Percentiles rank a stretch among this genome's conserved stretches.
These are phyloP conservation scores for Neurospora sublineolata DNA, from an alignment of 495 filamentous ascomycete genomes.

Conservation along the genomic window DNA sequence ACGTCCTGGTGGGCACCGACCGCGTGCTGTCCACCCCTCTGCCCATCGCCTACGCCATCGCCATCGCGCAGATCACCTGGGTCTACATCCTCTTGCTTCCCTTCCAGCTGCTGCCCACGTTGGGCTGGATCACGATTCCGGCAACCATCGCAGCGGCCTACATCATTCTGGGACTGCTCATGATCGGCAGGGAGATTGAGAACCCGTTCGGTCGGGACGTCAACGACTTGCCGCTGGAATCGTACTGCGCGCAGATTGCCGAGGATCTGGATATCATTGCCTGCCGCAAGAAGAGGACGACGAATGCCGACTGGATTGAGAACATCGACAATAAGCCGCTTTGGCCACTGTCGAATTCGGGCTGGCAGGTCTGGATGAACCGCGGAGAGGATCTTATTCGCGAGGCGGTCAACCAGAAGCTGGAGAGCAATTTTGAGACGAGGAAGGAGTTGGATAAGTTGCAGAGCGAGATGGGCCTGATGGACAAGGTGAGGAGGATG, in stretches of 20 bases:
- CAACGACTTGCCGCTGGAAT: conserved; percentile 73
- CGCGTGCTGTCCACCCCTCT: conserved; percentile 77
- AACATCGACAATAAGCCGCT: conserved; percentile 51
- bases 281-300: conserved; percentile 38
- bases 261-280: conserved; percentile 66
- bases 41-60: conserved; percentile 74
- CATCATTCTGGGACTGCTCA: conserved; percentile 80
- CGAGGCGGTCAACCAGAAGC: conserved; percentile 27
- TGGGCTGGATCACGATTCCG: conserved; percentile 73
- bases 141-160: conserved; percentile 69
- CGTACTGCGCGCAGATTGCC: conserved; percentile 61
- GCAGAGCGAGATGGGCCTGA: not conserved
- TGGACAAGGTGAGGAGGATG: not conserved
- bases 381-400: conserved; percentile 39
- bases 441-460: conserved; percentile 11
- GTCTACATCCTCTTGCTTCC: conserved; percentile 74
- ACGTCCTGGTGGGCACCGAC: conserved; percentile 63
- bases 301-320: conserved; percentile 45
- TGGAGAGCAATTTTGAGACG: conserved; percentile 24
- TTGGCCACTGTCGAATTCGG: conserved; percentile 51
- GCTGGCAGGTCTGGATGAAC: conserved; percentile 49
- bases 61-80: conserved; percentile 80
- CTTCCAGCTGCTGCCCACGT: conserved; percentile 58
- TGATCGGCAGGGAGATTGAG: conserved; percentile 78
- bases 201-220: conserved; percentile 83